These are phyloP conservation scores for carrot (Daucus carota) DNA, from an alignment of 129 eudicot genomes.

Conservation along the genomic window DNA sequence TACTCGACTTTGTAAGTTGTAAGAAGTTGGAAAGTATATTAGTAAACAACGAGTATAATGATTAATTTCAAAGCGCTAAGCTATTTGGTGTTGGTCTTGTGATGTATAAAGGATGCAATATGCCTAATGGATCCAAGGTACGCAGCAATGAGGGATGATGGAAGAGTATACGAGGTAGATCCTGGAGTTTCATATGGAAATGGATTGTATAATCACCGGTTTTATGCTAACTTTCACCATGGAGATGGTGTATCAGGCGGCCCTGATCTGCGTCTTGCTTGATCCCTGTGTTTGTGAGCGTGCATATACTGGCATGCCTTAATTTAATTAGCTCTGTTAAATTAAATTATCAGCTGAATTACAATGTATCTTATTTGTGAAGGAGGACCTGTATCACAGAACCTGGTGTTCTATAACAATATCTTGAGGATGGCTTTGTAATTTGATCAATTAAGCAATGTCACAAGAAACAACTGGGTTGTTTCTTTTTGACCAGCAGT, in stretches of 20 bases:
- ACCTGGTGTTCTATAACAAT: neutral
- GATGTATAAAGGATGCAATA: slow-evolving; percentile 24
- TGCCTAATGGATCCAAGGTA: slow-evolving; percentile 37
- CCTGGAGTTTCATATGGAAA: slow-evolving; percentile 32
- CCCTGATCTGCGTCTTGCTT: slow-evolving; percentile 27
- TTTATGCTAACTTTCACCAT: slow-evolving; percentile 26
- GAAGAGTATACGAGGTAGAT: slow-evolving; percentile 22
- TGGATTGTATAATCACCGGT: slow-evolving; percentile 34
- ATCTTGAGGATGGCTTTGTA: neutral
- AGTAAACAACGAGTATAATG: too few species aligned
- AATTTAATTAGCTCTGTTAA: neutral
- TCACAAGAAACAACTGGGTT: neutral
- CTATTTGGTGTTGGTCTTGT: neutral
- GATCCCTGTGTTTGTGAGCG: neutral
- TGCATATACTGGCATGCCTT: neutral
- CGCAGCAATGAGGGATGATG: slow-evolving; percentile 21
- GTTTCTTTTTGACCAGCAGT: neutral
- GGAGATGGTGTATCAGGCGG: slow-evolving; percentile 16
- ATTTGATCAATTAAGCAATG: neutral
- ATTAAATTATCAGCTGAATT: neutral
- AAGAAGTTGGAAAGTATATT: neutral
- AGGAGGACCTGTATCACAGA: neutral
- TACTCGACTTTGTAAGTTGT: slow-evolving; percentile 45
- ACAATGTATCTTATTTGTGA: neutral
- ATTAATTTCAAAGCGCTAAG: neutral